Conservation (phyloP, 495 filamentous ascomycete genomes). For the Cenococcum geophilum region DNA sequence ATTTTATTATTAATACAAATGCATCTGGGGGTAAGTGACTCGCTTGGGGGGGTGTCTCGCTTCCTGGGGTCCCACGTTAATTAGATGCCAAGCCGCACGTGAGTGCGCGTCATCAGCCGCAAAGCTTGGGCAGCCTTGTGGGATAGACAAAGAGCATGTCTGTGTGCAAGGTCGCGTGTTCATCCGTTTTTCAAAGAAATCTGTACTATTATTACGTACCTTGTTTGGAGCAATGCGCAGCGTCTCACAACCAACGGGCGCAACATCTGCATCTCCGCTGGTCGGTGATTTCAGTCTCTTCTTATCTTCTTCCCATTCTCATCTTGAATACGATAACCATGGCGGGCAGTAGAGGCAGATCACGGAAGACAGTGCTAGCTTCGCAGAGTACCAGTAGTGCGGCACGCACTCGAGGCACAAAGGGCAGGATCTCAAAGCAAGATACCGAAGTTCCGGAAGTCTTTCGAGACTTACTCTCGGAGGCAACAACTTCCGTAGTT, state of each 20-base stretch:
- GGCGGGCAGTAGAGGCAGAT: not conserved
- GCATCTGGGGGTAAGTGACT: too few species aligned
- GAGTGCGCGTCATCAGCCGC: not conserved
- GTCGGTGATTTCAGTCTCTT: not conserved
- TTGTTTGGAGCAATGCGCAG: not conserved
- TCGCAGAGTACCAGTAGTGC: not conserved
- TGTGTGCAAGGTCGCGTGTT: too few species aligned
- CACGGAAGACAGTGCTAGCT: not conserved
- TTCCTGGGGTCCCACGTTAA: too few species aligned
- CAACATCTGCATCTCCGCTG: not conserved
- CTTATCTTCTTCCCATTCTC: not conserved
- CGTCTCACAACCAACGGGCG: not conserved
- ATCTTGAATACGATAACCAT: not conserved
- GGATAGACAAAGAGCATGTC: too few species aligned
- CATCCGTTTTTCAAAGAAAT: not conserved
- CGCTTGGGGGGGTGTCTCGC: too few species aligned
- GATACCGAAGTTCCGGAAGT: constrained; percentile 24
- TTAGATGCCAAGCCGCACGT: not conserved
- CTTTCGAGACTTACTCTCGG: constrained; percentile 22
- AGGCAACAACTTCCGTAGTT: constrained; percentile 16
- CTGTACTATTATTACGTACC: not conserved
- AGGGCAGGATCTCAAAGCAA: constrained; percentile 6
- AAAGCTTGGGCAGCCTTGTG: too few species aligned
- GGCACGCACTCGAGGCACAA: constrained; percentile 5
- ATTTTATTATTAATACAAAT: too few species aligned